Percentiles rank a stretch among this genome's conserved stretches.
phyloP scores from a whole-genome alignment of 208 protist genomes.

The Trypanosoma vivax region DNA sequence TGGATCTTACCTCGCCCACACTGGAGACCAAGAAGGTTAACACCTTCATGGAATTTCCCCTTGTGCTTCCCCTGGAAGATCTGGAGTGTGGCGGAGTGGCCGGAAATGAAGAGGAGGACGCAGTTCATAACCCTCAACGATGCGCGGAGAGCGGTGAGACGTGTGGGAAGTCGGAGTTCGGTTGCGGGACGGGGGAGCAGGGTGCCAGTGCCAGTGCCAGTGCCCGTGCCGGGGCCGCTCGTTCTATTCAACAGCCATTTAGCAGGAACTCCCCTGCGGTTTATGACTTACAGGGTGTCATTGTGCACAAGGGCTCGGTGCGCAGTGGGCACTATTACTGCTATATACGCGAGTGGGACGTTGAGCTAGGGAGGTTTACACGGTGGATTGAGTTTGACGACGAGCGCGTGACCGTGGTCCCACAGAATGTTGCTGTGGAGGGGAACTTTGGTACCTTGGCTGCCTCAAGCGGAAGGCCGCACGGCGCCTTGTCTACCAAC shows the following conservation, averaged over 20 bases:
- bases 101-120: not conserved
- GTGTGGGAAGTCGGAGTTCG: too few relatives aligned
- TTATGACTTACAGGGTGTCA: slow-evolving; percentile 83
- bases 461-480: slow-evolving; percentile 7
- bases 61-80: slow-evolving; percentile 49
- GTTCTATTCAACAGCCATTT: slow-evolving; percentile 28
- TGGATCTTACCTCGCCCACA: slow-evolving; percentile 70
- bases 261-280: slow-evolving; percentile 51
- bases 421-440: slow-evolving; percentile 48
- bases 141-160: too few relatives aligned
- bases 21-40: slow-evolving; percentile 85
- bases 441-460: slow-evolving; percentile 54
- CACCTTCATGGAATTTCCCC: slow-evolving; percentile 64
- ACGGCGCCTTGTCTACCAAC: slow-evolving; percentile 9
- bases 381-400: slow-evolving; percentile 87
- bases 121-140: too few relatives aligned
- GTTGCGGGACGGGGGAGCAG: not conserved
- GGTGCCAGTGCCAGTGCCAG: not conserved
- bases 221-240: too few relatives aligned
- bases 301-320: slow-evolving; percentile 85
- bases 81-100: slow-evolving; percentile 28
- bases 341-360: slow-evolving; percentile 81
- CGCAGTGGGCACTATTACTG: slow-evolving; percentile 88
- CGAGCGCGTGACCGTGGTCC: slow-evolving; percentile 54
- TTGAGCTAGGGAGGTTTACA: slow-evolving; percentile 32